phyloP scores from a whole-genome alignment of 2,329 filamentous ascomycete species.

The Penicillium hesseltinei region DNA sequence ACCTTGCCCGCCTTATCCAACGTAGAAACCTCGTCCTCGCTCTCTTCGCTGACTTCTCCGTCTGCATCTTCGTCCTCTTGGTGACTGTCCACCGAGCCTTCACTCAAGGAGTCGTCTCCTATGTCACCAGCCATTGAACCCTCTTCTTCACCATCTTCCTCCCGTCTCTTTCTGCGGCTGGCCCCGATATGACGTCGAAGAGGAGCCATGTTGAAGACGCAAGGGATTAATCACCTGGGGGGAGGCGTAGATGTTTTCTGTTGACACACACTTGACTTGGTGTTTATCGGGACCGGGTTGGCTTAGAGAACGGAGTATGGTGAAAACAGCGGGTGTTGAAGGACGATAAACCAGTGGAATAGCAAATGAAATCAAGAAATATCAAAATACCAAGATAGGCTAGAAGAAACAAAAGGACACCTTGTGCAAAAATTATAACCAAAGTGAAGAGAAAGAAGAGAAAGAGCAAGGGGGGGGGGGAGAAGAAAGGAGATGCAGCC shows the following conservation, averaged over 20 bases:
- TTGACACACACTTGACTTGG: slow-evolving; percentile 6
- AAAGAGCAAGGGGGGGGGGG: slow-evolving; percentile 15
- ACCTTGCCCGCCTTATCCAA: slow-evolving; percentile 24
- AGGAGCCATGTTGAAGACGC: slow-evolving; percentile 39
- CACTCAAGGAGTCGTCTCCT: slow-evolving; percentile 63
- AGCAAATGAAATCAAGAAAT: slow-evolving; percentile 4
- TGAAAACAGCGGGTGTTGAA: slow-evolving; percentile 21
- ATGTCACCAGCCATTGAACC: slow-evolving; percentile 50
- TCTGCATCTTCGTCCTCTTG: slow-evolving; percentile 59
- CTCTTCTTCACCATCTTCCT: slow-evolving; percentile 52
- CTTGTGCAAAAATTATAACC: slow-evolving; percentile 7
- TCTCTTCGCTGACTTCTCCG: slow-evolving; percentile 58
- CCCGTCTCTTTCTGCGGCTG: slow-evolving; percentile 45
- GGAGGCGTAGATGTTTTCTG: background rate
- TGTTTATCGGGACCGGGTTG: slow-evolving; percentile 5
- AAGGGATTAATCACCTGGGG: background rate
- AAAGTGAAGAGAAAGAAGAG: slow-evolving; percentile 12
- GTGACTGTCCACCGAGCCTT: slow-evolving; percentile 58
- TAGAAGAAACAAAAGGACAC: slow-evolving; percentile 2
- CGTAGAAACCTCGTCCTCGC: slow-evolving; percentile 49
- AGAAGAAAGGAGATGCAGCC: slow-evolving; percentile 20
- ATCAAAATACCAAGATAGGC: slow-evolving; percentile 11
- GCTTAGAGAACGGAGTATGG: slow-evolving; percentile 19
- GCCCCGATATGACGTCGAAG: slow-evolving; percentile 45
- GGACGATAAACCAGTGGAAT: slow-evolving; percentile 11